phyloP scores from a whole-genome alignment of 2,329 filamentous ascomycete species.

The Trichophyton verrucosum region DNA sequence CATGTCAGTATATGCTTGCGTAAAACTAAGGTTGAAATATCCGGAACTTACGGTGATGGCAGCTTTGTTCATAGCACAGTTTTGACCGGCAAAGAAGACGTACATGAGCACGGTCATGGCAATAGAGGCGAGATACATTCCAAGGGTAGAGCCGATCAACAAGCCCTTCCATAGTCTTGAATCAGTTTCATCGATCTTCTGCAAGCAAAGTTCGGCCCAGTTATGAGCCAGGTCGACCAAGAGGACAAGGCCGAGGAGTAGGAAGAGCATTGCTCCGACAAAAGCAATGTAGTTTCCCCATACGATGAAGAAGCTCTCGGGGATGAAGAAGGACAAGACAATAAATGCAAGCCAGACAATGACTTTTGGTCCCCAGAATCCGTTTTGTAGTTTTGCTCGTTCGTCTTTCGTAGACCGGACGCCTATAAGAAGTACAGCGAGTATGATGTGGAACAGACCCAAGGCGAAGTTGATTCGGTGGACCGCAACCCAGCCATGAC shows the following conservation, averaged over 20 bases:
- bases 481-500: constrained; percentile 90
- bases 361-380: constrained; percentile 97
- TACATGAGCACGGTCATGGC: constrained; percentile 97
- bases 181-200: constrained; percentile 82
- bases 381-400: constrained; percentile 82
- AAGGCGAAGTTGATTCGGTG: constrained; percentile 97
- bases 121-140: constrained; percentile 84
- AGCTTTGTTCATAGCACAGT: constrained; percentile 91
- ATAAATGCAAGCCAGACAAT: constrained; percentile 78
- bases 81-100: constrained; percentile 73
- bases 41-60: constrained; percentile 58
- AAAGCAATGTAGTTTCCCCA: constrained; percentile 94
- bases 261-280: constrained; percentile 78
- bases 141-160: constrained; percentile 79
- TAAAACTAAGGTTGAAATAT: neutral
- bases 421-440: constrained; percentile 73
- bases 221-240: constrained; percentile 90
- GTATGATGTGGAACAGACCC: constrained; percentile 79
- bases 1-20: constrained; percentile 13
- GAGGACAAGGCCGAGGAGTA: constrained; percentile 81
- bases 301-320: constrained; percentile 84
- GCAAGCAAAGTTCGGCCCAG: constrained; percentile 92
- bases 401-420: constrained; percentile 78
- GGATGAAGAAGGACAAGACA: constrained; percentile 88
- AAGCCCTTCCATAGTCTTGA: constrained; percentile 73